These are phyloP conservation scores for Macrophomina tecta DNA, from an alignment of 2,329 filamentous ascomycete species.

Conservation along the genomic window DNA sequence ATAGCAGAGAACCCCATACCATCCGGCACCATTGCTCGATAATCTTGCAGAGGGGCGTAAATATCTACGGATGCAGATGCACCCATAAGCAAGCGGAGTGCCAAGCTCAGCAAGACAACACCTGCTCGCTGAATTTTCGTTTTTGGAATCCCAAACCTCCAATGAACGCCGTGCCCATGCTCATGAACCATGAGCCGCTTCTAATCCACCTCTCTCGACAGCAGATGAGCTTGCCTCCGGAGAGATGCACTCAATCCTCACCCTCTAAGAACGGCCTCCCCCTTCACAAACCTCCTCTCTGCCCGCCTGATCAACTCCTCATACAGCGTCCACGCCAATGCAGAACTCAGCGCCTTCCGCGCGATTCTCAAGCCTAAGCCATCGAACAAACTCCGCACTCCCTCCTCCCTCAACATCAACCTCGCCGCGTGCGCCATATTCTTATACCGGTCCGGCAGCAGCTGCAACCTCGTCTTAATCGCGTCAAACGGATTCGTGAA, in stretches of 20 bases:
- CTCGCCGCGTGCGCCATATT: conserved; percentile 81
- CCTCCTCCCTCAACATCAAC: conserved; percentile 83
- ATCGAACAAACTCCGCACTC: conserved; percentile 79
- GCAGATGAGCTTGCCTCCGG: not conserved
- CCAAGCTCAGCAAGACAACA: not conserved
- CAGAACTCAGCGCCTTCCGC: conserved; percentile 89
- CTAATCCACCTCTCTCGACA: not conserved
- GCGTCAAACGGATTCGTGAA: conserved; percentile 97
- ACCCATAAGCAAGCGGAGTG: not conserved
- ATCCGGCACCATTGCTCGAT: too few species aligned
- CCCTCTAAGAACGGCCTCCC: conserved; percentile 15
- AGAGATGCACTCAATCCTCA: not conserved
- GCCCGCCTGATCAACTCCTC: conserved; percentile 86
- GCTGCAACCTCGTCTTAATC: conserved; percentile 91
- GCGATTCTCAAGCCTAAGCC: conserved; percentile 86
- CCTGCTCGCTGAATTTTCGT: not conserved
- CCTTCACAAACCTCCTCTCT: conserved; percentile 50
- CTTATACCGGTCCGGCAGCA: conserved; percentile 80
- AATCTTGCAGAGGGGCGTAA: not conserved
- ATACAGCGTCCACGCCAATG: conserved; percentile 97
- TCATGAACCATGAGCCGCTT: not conserved
- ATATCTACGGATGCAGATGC: not conserved
- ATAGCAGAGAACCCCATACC: too few species aligned
- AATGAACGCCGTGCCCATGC: not conserved
- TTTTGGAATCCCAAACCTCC: not conserved